Percentiles rank a stretch among this genome's conserved stretches.
These are phyloP conservation scores for Talaromyces sp. DNA, from an alignment of 2,329 filamentous ascomycete species.

Conservation along the genomic window DNA sequence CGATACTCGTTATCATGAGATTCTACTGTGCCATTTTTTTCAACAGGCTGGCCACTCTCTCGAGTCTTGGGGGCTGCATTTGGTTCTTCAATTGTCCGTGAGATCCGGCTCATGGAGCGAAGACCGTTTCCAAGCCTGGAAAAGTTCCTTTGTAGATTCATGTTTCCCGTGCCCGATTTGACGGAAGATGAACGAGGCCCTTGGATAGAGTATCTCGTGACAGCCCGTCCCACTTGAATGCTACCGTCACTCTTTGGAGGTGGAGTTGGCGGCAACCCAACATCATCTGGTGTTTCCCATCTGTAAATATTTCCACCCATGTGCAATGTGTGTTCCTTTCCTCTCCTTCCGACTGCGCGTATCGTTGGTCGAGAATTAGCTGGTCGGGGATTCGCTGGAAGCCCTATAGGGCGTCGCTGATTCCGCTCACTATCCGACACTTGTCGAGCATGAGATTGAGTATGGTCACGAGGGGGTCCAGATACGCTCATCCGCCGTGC, in stretches of 20 bases:
- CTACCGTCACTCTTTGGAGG: not conserved
- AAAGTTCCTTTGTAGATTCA: slow-evolving; percentile 5
- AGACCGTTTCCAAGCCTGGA: slow-evolving; percentile 10
- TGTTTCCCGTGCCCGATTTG: not conserved
- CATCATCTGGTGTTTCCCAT: slow-evolving; percentile 7
- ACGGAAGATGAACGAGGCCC: not conserved
- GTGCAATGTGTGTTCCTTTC: slow-evolving; percentile 9
- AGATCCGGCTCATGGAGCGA: slow-evolving; percentile 9
- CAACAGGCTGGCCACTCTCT: not conserved
- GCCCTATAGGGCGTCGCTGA: slow-evolving; percentile 14
- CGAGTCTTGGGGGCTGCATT: not conserved
- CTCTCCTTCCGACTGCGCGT: slow-evolving; percentile 19
- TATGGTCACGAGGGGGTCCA: slow-evolving; percentile 12
- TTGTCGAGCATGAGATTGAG: not conserved
- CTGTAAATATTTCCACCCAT: not conserved
- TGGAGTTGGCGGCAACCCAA: not conserved
- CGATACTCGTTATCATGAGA: not conserved
- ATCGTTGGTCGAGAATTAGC: slow-evolving; percentile 32
- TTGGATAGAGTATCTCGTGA: not conserved
- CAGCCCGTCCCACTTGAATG: not conserved
- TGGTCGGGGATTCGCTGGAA: slow-evolving; percentile 33
- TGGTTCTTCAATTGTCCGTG: not conserved
- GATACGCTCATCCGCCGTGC: slow-evolving; percentile 15
- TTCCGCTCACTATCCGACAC: slow-evolving; percentile 3
- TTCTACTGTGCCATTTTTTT: not conserved